Base-by-base conservation (phyloP, 2,329 filamentous ascomycete species). In the Botrytis aclada region DNA sequence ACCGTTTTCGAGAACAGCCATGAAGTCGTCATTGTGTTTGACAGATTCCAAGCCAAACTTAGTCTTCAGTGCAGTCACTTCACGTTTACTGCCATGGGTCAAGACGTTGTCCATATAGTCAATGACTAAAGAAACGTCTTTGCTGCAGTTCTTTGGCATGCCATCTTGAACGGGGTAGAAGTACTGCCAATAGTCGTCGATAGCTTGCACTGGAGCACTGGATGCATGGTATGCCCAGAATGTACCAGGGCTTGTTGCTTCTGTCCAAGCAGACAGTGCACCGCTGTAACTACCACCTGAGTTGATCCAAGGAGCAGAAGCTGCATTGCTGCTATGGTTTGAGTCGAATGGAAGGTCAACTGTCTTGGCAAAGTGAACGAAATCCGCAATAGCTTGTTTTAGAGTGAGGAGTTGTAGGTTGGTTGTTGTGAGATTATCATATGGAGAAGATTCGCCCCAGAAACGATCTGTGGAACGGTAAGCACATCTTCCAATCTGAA, bases 181-280 rank as follows among this genome's bases (percentile, higher is more conserved):
- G 76, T 89, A 90, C 78, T 85, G 82, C 87, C 87, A 90, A 77
- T 86, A 89, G 79, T 90, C 83, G 37, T 84, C 83, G 47, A 89
- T 84, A 1, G 85, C 84, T 76, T 90, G 81, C 1, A 89, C 87
- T 0, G 86, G 86, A 0, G 85, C 88, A 78, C 85, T 87, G 43
- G 85, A 87, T 4, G 87, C 82, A 79, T 88, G 86, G 75, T 89
- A 89, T 1, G 87, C 87, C 87, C 87, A 89, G 80, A 88, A 87
- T 0, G 86, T 88, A 10, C 86, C 88, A 0, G 87, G 86, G 1
- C 83, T 81, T 3, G 85, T 81, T 2, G 84, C 84, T 51, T 85
- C 85, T 3, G 84, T 87, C 87, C 87, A 89, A 0, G 86, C 87
- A 2, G 86, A 79, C 25, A 90, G 81, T 8, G 87, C 86, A 58